A percentile compares a stretch with the other conserved stretches of the same genome.
These are phyloP conservation scores for Geotrichum ghanense DNA, from an alignment of 805 yeast genomes.

Conservation along the genomic window DNA sequence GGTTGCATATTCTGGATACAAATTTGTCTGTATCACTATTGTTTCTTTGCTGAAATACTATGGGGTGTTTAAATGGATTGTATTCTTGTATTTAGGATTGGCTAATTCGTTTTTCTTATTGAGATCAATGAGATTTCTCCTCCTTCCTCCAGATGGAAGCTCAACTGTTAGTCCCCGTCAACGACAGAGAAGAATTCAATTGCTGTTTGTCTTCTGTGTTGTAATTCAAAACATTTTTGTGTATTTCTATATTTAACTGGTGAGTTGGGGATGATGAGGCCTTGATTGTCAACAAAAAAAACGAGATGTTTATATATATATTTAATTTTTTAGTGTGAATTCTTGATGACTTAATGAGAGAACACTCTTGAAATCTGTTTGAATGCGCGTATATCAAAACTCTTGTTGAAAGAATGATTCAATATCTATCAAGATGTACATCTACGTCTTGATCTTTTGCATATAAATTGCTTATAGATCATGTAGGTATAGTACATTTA, in stretches of 20 bases:
- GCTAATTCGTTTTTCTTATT: conserved; percentile 43
- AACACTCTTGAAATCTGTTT: too few species aligned
- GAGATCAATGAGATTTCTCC: conserved; percentile 50
- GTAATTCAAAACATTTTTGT: conserved; percentile 65
- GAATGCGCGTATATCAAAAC: too few species aligned
- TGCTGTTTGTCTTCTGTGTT: conserved; percentile 74
- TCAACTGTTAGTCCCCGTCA: conserved; percentile 46
- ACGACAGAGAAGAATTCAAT: conserved; percentile 75
- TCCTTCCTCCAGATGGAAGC: conserved; percentile 49
- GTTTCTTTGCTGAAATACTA: conserved; percentile 21
- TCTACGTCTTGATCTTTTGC: too few species aligned
- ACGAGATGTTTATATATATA: too few species aligned
- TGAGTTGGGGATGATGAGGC: too few species aligned
- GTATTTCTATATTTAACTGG: conserved; percentile 42
- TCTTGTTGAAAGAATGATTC: too few species aligned
- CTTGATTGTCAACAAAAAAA: too few species aligned
- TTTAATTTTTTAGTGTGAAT: too few species aligned
- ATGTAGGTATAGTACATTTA: too few species aligned
- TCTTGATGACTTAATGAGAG: too few species aligned
- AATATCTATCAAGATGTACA: too few species aligned
- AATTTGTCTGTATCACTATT: conserved; percentile 58
- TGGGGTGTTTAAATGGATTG: conserved; percentile 36
- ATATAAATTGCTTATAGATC: too few species aligned
- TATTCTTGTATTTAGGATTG: conserved; percentile 38
- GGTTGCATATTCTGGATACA: conserved; percentile 85